phyloP scores from a whole-genome alignment of 164 flowering plant genomes.

The Liriodendron chinense region DNA sequence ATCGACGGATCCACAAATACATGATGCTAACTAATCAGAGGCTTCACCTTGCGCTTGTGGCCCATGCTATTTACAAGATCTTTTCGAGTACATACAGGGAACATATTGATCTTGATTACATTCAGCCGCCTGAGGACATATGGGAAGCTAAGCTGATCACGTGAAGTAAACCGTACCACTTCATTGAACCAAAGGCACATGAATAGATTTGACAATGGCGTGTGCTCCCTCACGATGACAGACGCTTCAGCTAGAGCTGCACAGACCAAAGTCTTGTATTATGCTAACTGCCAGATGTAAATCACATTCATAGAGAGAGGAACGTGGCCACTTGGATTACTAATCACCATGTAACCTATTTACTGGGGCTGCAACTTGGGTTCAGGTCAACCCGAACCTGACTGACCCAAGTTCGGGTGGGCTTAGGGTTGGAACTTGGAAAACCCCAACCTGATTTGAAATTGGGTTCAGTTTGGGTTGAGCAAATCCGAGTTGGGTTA shows the following conservation, averaged over 20 bases:
- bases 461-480: too few species aligned
- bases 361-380: too few species aligned
- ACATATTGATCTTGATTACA: conserved; percentile 61
- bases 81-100: conserved; percentile 90
- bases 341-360: too few species aligned
- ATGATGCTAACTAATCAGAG: conserved; percentile 25
- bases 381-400: too few species aligned
- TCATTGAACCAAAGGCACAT: conserved; percentile 99
- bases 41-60: conserved; percentile 86
- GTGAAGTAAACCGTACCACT: conserved; percentile 90
- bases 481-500: too few species aligned
- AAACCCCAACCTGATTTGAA: too few species aligned
- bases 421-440: too few species aligned
- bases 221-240: conserved; percentile 82
- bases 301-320: not conserved
- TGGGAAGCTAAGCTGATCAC: conserved; percentile 97
- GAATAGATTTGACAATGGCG: conserved; percentile 68
- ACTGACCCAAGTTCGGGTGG: too few species aligned
- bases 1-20: too few species aligned
- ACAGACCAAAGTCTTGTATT: conserved; percentile 15
- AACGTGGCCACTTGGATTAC: too few species aligned
- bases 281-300: not conserved
- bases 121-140: conserved; percentile 79
- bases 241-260: conserved; percentile 98
- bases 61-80: conserved; percentile 97